Conservation (phyloP, 805 yeast species). For the Saitoella complicata region DNA sequence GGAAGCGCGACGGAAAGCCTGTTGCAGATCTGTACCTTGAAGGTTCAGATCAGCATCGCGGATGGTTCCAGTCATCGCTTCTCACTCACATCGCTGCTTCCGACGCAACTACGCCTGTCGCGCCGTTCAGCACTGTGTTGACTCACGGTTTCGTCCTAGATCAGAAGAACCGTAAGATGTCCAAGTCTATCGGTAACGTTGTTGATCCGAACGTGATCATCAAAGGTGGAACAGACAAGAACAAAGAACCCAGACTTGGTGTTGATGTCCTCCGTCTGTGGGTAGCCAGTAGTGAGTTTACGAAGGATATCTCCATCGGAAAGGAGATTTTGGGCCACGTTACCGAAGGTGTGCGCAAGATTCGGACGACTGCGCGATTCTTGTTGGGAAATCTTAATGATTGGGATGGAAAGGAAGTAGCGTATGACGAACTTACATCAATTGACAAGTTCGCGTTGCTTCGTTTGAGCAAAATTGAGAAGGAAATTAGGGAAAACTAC, state of each 20-base stretch:
- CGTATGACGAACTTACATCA: conserved; percentile 14
- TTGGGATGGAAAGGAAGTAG: conserved; percentile 20
- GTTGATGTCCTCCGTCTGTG: conserved; percentile 82
- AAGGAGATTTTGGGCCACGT: conserved; percentile 57
- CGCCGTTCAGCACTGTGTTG: conserved; percentile 61
- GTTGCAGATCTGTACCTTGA: conserved; percentile 72
- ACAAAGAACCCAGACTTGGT: conserved; percentile 49
- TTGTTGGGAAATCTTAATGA: conserved; percentile 61
- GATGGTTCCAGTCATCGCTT: conserved; percentile 95
- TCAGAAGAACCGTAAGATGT: conserved; percentile 76
- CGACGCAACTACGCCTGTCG: conserved; percentile 20
- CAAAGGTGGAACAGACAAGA: conserved; percentile 31
- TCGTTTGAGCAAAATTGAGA: conserved; percentile 34
- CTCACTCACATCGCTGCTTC: conserved; percentile 51
- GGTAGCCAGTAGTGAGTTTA: conserved; percentile 79
- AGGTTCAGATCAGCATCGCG: conserved; percentile 97
- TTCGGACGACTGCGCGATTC: conserved; percentile 66
- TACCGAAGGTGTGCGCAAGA: conserved; percentile 63
- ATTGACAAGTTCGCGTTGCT: conserved; percentile 49
- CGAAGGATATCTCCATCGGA: conserved; percentile 63
- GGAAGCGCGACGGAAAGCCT: conserved; percentile 25
- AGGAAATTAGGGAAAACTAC: conserved; percentile 30
- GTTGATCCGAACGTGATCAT: conserved; percentile 55
- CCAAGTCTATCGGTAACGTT: conserved; percentile 78
- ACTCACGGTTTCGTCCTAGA: conserved; percentile 93